Conservation (phyloP, 164 flowering plant genomes). For the Nymphaea thermarum region DNA sequence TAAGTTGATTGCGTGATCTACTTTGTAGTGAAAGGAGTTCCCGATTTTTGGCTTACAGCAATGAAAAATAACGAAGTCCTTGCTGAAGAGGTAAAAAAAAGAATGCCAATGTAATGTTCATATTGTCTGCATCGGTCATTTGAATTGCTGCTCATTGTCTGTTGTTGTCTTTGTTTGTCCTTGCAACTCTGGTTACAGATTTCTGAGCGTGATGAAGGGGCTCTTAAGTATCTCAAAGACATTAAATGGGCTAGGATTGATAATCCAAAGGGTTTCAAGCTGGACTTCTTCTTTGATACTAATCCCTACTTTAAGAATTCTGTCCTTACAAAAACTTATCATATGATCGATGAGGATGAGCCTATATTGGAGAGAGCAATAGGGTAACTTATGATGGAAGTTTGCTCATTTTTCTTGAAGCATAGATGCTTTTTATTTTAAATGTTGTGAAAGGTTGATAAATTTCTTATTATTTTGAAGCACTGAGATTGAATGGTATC, state of each 20-base stretch:
- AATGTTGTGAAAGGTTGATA: background rate
- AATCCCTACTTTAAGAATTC: constrained; percentile 33
- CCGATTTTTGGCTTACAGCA: constrained; percentile 30
- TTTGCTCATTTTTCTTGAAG: background rate
- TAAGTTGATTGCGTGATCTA: background rate
- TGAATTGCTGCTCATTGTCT: background rate
- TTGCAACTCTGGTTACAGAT: constrained; percentile 10
- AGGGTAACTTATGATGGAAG: constrained; percentile 16
- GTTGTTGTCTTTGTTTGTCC: background rate
- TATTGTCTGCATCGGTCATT: background rate
- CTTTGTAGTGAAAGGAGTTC: constrained; percentile 27
- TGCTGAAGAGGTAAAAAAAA: constrained; percentile 19
- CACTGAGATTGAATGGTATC: constrained; percentile 34
- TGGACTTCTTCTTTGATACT: constrained; percentile 33
- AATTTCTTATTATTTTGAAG: constrained; percentile 7
- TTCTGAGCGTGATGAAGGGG: constrained; percentile 29
- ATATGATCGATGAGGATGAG: constrained; percentile 41
- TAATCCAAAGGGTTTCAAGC: constrained; percentile 40
- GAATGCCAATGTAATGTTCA: too few relatives aligned
- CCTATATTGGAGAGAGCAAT: constrained; percentile 37
- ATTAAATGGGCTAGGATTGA: constrained; percentile 31
- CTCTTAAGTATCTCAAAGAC: constrained; percentile 28
- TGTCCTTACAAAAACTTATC: constrained; percentile 32
- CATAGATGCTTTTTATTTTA: background rate
- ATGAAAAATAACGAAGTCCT: constrained; percentile 30